phyloP scores from a whole-genome alignment of 805 yeast species.

The Candida mattraensis region DNA sequence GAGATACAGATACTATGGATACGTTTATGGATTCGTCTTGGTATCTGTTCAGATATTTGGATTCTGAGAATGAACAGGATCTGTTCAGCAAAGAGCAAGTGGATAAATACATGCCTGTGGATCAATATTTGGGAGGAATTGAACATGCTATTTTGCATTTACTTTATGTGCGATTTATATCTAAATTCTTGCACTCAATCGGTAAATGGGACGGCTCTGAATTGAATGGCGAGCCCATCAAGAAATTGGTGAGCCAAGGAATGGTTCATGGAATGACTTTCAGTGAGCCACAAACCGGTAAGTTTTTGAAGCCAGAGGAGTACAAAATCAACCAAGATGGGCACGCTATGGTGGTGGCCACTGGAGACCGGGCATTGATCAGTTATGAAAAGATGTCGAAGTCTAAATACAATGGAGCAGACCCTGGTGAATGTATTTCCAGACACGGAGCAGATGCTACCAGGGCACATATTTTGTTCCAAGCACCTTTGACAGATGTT shows the following conservation, averaged over 20 bases:
- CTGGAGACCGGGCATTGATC: constrained; percentile 53
- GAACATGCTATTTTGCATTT: constrained; percentile 96
- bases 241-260: constrained; percentile 84
- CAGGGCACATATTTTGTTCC: constrained; percentile 89
- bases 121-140: constrained; percentile 89
- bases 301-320: constrained; percentile 80
- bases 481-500: constrained; percentile 81
- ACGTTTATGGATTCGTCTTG: constrained; percentile 98
- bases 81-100: constrained; percentile 59
- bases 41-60: constrained; percentile 87
- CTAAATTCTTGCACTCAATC: constrained; percentile 69
- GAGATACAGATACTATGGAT: constrained; percentile 99
- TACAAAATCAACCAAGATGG: constrained; percentile 43
- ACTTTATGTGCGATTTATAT: constrained; percentile 79
- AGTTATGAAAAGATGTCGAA: constrained; percentile 94
- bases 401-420: constrained; percentile 92
- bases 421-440: constrained; percentile 73
- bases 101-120: constrained; percentile 69
- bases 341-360: constrained; percentile 45
- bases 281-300: constrained; percentile 66
- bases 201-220: constrained; percentile 68
- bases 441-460: constrained; percentile 92
- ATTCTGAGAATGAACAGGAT: constrained; percentile 55
- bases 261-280: constrained; percentile 96
- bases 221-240: constrained; percentile 75